phyloP scores from a whole-genome alignment of 163 green algal genomes.

The Chlorella variabilis region DNA sequence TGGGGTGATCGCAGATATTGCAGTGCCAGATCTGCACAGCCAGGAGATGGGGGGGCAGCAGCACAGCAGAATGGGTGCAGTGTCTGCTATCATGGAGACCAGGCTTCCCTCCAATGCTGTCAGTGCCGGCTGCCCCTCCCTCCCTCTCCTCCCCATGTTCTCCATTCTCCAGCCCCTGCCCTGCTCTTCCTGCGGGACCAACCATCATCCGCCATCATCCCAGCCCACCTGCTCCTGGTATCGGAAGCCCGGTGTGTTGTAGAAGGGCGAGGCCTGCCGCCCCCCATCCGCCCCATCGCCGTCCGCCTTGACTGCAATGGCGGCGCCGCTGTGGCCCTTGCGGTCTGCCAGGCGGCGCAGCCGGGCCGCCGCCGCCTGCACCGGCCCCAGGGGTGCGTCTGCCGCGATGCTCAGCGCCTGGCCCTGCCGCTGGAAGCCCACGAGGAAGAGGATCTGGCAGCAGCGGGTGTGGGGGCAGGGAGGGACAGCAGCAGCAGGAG shows the following conservation, averaged over 20 bases:
- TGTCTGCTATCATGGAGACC: not conserved
- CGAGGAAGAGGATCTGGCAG: slow-evolving; percentile 16
- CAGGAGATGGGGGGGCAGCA: not conserved
- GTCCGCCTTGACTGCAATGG: slow-evolving; percentile 15
- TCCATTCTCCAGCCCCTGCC: no score
- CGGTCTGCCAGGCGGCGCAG: slow-evolving; percentile 35
- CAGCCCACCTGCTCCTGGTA: slow-evolving; percentile 48
- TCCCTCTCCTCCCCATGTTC: no score
- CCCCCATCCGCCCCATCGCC: not conserved
- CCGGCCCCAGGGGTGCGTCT: slow-evolving; percentile 11
- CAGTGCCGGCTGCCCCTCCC: not conserved
- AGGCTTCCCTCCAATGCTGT: not conserved
- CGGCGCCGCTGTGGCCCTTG: slow-evolving; percentile 44
- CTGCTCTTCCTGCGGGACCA: no score
- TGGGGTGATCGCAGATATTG: slow-evolving; percentile 46
- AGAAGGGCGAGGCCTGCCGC: not conserved
- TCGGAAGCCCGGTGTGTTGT: slow-evolving; percentile 38
- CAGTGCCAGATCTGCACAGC: slow-evolving; percentile 51
- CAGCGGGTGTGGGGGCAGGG: not conserved
- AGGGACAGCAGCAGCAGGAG: no score
- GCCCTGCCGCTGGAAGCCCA: slow-evolving; percentile 14
- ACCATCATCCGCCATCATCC: no score
- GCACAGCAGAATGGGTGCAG: no score
- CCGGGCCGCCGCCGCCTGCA: slow-evolving; percentile 22
- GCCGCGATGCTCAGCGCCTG: not conserved